phyloP scores from a whole-genome alignment of 2,329 filamentous ascomycete genomes.

The Pseudocercospora fijiensis region DNA sequence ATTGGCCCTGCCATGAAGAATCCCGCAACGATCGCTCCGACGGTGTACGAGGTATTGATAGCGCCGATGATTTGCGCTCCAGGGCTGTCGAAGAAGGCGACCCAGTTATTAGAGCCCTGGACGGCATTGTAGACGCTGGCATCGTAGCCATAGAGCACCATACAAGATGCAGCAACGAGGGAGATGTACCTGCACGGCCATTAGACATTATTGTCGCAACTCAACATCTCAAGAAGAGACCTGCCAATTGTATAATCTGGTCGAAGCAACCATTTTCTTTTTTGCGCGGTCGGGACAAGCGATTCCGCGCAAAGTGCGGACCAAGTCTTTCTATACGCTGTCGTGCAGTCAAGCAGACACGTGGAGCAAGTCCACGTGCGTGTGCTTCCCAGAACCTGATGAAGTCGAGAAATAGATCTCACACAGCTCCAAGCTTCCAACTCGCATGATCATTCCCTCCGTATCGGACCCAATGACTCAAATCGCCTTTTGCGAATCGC shows the following conservation, averaged over 20 bases:
- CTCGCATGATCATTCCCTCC: background rate
- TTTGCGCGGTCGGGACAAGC: background rate
- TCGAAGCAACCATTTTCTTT: background rate
- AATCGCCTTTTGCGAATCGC: background rate
- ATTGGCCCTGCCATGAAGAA: slow-evolving; percentile 68
- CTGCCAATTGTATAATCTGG: slow-evolving; percentile 5
- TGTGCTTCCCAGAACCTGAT: too few relatives aligned
- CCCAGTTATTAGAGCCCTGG: slow-evolving; percentile 67
- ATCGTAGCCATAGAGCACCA: slow-evolving; percentile 75
- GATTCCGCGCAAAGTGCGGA: too few relatives aligned
- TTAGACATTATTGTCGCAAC: background rate
- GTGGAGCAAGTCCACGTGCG: too few relatives aligned
- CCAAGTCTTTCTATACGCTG: background rate
- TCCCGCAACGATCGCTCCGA: slow-evolving; percentile 67
- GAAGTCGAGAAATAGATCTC: background rate
- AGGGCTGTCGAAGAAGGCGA: slow-evolving; percentile 60
- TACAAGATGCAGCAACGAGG: slow-evolving; percentile 68
- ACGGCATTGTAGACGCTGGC: slow-evolving; percentile 72
- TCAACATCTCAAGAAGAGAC: background rate
- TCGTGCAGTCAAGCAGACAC: background rate
- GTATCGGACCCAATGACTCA: background rate
- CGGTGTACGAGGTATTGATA: slow-evolving; percentile 69
- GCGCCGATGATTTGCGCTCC: slow-evolving; percentile 51
- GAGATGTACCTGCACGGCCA: slow-evolving; percentile 58
- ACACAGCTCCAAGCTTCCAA: background rate